These are phyloP conservation scores for Cardamine chenopodiifolia DNA, from an alignment of 345 rosid genomes.

Conservation along the genomic window DNA sequence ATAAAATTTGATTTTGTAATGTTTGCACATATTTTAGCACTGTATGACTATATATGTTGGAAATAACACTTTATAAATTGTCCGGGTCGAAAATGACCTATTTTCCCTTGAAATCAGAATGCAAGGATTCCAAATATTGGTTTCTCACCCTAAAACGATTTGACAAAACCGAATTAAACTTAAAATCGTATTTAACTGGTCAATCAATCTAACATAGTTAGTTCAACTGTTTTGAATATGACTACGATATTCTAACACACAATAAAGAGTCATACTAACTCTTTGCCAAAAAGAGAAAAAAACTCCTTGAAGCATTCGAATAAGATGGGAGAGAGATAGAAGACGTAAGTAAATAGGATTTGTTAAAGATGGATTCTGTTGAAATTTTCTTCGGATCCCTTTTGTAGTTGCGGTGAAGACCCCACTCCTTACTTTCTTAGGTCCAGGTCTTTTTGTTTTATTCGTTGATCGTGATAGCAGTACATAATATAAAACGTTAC, in stretches of 20 bases:
- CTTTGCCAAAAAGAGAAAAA: background rate
- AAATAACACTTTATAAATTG: too few relatives aligned
- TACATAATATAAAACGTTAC: background rate
- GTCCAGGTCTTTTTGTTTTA: constrained; percentile 6
- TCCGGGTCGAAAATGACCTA: too few relatives aligned
- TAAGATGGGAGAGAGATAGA: background rate
- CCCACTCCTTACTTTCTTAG: constrained; percentile 34
- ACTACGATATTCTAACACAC: constrained; percentile 30
- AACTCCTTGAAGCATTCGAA: background rate
- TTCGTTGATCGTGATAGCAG: background rate
- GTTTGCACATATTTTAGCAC: too few relatives aligned
- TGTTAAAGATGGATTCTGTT: constrained; percentile 16
- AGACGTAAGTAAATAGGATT: background rate
- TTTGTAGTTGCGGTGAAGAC: constrained; percentile 40
- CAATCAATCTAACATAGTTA: background rate
- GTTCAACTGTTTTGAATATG: constrained; percentile 26
- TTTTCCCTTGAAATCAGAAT: too few relatives aligned
- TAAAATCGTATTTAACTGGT: background rate
- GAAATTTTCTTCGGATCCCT: constrained; percentile 36
- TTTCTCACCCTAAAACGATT: background rate
- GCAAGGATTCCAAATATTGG: background rate
- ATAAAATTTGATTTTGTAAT: too few relatives aligned
- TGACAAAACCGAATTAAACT: constrained; percentile 8
- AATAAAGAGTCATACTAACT: constrained; percentile 18
- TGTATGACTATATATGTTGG: too few relatives aligned